phyloP scores from a whole-genome alignment of 2,329 filamentous ascomycete genomes.

The Aureobasidium sp. region DNA sequence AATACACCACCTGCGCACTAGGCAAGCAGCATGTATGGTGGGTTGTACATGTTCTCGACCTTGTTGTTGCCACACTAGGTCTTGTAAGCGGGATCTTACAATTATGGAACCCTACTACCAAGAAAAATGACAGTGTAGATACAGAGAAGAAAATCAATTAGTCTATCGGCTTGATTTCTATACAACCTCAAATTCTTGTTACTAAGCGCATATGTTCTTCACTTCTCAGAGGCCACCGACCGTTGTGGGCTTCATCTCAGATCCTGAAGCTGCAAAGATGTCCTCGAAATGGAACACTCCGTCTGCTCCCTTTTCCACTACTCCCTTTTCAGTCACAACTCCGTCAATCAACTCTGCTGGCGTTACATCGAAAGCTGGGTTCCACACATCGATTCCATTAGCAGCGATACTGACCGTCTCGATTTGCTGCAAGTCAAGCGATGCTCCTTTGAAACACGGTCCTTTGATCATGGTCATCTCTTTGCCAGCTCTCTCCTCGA shows the following conservation, averaged over 20 bases:
- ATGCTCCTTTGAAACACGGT: constrained; percentile 55
- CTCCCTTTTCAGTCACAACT: constrained; percentile 86
- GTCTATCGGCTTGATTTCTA: too few relatives aligned
- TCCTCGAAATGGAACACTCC: constrained; percentile 59
- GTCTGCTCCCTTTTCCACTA: constrained; percentile 66
- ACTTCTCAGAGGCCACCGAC: constrained; percentile 28
- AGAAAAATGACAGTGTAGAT: too few relatives aligned
- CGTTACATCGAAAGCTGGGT: constrained; percentile 94
- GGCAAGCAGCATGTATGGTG: constrained; percentile 94
- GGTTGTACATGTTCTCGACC: constrained; percentile 70
- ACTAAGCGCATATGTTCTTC: too few relatives aligned
- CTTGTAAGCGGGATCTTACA: constrained; percentile 3
- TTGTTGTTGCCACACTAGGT: constrained; percentile 39
- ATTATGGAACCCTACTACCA: too few relatives aligned
- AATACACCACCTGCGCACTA: constrained; percentile 69
- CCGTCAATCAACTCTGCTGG: constrained; percentile 83
- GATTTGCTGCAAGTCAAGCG: constrained; percentile 55
- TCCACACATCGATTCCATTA: constrained; percentile 78
- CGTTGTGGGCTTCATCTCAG: constrained; percentile 27
- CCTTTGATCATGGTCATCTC: constrained; percentile 84
- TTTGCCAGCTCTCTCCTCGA: constrained; percentile 74
- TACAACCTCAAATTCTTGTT: too few relatives aligned
- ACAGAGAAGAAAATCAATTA: too few relatives aligned
- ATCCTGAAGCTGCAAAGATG: constrained; percentile 30
- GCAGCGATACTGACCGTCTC: constrained; percentile 74